Conservation (phyloP, 2,329 filamentous ascomycete genomes). For the Diplocarpon rosae region DNA sequence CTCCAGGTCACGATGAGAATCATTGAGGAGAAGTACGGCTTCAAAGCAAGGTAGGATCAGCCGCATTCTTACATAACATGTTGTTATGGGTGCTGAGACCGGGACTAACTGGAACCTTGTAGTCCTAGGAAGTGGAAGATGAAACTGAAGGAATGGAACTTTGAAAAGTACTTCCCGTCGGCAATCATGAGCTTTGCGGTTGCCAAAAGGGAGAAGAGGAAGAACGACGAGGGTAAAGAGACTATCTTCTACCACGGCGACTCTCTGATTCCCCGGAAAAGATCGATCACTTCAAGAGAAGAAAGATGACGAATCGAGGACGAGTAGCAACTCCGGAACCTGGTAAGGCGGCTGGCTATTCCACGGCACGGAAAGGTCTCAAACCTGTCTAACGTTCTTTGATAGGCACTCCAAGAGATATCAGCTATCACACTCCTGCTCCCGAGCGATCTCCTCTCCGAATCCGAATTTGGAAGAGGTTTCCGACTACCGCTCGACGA, state of each 20-base stretch:
- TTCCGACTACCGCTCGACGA: constrained; percentile 1
- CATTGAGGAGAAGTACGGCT: constrained; percentile 4
- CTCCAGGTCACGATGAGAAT: constrained; percentile 7
- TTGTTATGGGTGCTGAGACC: not conserved
- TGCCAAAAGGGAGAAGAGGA: constrained; percentile 6
- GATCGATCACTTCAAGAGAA: constrained; percentile 6
- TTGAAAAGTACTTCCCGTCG: constrained; percentile 5
- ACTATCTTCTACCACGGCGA: constrained; percentile 5
- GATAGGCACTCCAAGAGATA: constrained; percentile 6
- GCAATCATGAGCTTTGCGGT: constrained; percentile 6
- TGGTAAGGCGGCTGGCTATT: not conserved
- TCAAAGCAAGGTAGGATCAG: constrained; percentile 7
- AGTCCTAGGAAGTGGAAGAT: constrained; percentile 6
- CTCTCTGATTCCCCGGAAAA: constrained; percentile 3
- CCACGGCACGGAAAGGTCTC: not conserved
- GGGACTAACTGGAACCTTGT: not conserved
- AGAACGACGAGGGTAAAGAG: constrained; percentile 2
- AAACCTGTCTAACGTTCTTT: not conserved
- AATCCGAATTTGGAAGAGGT: constrained; percentile 3
- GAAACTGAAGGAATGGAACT: constrained; percentile 6
- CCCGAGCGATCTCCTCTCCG: constrained; percentile 5
- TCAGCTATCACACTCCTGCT: constrained; percentile 3
- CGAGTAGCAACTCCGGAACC: constrained; percentile 3
- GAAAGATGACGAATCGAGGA: constrained; percentile 4
- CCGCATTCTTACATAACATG: not conserved